phyloP scores from a whole-genome alignment of 2,329 filamentous ascomycete genomes.

The Fusarium protoensiforme region DNA sequence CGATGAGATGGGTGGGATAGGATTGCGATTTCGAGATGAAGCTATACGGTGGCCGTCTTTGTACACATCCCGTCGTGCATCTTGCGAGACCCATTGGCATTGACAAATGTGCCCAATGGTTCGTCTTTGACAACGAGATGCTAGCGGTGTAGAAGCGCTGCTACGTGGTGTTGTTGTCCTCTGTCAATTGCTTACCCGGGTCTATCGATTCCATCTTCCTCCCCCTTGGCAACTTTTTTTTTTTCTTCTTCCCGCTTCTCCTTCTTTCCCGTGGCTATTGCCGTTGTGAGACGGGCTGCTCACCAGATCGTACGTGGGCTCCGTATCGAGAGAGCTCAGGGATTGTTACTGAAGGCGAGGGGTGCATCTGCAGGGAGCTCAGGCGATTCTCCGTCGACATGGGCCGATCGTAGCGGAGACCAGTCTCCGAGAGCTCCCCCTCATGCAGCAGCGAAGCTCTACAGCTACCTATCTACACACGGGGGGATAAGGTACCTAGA shows the following conservation, averaged over 20 bases:
- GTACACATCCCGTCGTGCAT: constrained; percentile 11
- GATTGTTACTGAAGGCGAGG: constrained; percentile 13
- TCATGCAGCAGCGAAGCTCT: neutral
- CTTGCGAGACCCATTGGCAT: constrained; percentile 14
- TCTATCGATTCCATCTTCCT: neutral
- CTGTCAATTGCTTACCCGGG: constrained; percentile 6
- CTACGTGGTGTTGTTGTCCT: constrained; percentile 6
- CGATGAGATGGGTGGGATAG: neutral
- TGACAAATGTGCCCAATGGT: neutral
- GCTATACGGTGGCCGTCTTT: constrained; percentile 15
- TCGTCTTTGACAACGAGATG: constrained; percentile 17
- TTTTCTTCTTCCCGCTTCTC: neutral
- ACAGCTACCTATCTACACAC: neutral
- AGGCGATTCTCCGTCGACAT: constrained; percentile 41
- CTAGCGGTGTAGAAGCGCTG: constrained; percentile 5
- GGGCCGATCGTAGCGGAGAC: constrained; percentile 37
- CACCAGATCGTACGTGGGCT: constrained; percentile 17
- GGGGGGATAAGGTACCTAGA: neutral
- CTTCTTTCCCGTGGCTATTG: neutral
- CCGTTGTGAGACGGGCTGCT: neutral
- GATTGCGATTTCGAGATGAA: neutral
- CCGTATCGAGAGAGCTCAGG: constrained; percentile 14
- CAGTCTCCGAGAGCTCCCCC: constrained; percentile 22
- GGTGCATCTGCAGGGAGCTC: constrained; percentile 36
- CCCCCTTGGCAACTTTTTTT: neutral